A percentile compares a stretch with the other conserved stretches of the same genome.
These are phyloP conservation scores for Globisporangium ultimum DNA, from an alignment of 352 stramenopile genomes.

Conservation along the genomic window DNA sequence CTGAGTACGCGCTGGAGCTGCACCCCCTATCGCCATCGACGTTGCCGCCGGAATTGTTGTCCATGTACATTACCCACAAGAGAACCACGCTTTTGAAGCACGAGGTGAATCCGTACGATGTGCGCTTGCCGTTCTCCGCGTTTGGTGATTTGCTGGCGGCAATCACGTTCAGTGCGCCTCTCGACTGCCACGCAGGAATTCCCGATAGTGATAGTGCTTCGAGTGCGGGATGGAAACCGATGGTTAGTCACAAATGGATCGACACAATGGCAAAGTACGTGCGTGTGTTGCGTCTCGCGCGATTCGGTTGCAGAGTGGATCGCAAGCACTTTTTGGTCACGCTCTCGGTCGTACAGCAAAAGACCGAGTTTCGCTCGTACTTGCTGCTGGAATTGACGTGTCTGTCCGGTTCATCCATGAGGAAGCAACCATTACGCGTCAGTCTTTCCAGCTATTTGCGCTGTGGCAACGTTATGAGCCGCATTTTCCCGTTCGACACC, in stretches of 20 bases:
- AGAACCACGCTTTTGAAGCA: slow-evolving; percentile 31
- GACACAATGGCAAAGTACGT: slow-evolving; percentile 41
- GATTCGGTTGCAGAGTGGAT: slow-evolving; percentile 37
- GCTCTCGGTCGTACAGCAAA: slow-evolving; percentile 52
- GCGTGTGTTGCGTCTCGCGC: slow-evolving; percentile 37
- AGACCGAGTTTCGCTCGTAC: slow-evolving; percentile 49
- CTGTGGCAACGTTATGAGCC: slow-evolving; percentile 19
- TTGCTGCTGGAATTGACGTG: slow-evolving; percentile 42
- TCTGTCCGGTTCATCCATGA: slow-evolving; percentile 8
- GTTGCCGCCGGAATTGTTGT: neutral
- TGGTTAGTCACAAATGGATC: slow-evolving; percentile 29
- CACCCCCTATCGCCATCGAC: neutral
- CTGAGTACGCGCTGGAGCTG: slow-evolving; percentile 23
- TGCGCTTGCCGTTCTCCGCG: slow-evolving; percentile 35
- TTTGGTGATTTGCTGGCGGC: slow-evolving; percentile 41
- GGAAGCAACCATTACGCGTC: slow-evolving; percentile 36
- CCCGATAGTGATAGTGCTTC: neutral
- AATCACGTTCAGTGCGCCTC: slow-evolving; percentile 13
- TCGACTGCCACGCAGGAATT: neutral
- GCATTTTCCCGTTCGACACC: neutral
- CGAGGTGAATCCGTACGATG: slow-evolving; percentile 44
- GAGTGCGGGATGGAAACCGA: slow-evolving; percentile 13
- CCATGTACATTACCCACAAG: neutral
- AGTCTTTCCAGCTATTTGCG: slow-evolving; percentile 42
- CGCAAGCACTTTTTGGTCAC: slow-evolving; percentile 33